Conservation (phyloP, 352 stramenopile species). For the Pilasporangium apinafurcum region DNA sequence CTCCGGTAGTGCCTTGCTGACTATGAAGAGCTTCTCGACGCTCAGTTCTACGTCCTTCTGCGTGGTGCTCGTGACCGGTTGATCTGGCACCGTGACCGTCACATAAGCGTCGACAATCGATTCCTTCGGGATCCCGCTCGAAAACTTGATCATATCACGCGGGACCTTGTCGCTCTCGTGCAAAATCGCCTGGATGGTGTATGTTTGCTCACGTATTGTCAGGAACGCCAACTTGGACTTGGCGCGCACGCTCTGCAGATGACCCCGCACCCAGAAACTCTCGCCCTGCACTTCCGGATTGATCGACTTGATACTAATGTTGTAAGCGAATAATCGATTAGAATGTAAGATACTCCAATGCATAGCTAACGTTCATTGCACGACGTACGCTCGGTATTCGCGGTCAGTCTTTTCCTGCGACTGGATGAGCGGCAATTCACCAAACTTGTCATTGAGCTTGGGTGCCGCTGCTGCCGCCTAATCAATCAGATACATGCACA, state of each 20-base stretch:
- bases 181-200: conserved; percentile 94
- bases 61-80: conserved; percentile 91
- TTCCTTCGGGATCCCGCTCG: conserved; percentile 91
- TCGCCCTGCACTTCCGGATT: conserved; percentile 80
- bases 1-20: conserved; percentile 90
- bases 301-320: conserved; percentile 57
- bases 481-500: conserved; percentile 2
- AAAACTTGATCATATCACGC: conserved; percentile 97
- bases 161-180: conserved; percentile 85
- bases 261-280: conserved; percentile 92
- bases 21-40: conserved; percentile 92
- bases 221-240: conserved; percentile 96
- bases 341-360: conserved; percentile 7
- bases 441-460: conserved; percentile 82
- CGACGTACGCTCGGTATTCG: conserved; percentile 43
- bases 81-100: conserved; percentile 81
- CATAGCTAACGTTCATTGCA: conserved; percentile 20
- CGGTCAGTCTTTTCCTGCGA: conserved; percentile 82
- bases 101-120: conserved; percentile 96
- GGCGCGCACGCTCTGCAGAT: conserved; percentile 93
- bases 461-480: conserved; percentile 50
- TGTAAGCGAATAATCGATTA: too few species aligned
- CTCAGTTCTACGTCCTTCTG: conserved; percentile 94
- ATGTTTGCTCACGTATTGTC: conserved; percentile 93
- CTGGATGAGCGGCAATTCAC: conserved; percentile 87